Conservation (phyloP, 1,139 yeast species). For the Yamadazyma sp. region DNA sequence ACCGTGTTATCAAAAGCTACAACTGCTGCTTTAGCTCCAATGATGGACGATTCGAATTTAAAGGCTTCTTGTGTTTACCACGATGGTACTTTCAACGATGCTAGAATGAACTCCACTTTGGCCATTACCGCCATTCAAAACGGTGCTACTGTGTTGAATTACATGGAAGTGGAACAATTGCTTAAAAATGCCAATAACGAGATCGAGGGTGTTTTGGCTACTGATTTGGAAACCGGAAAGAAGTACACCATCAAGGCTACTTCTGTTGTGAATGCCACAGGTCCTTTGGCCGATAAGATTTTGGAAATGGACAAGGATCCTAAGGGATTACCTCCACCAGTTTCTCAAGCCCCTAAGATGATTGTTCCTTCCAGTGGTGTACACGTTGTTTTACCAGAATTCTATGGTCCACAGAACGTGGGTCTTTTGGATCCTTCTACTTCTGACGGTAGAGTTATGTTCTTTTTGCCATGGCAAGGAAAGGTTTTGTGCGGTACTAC, state of each 20-base stretch:
- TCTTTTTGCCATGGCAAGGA: slow-evolving; percentile 98
- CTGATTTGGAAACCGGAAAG: slow-evolving; percentile 72
- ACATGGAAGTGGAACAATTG: slow-evolving; percentile 76
- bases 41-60: slow-evolving; percentile 75
- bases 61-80: slow-evolving; percentile 93
- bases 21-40: slow-evolving; percentile 80
- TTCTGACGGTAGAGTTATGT: slow-evolving; percentile 94
- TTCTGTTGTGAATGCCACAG: slow-evolving; percentile 88
- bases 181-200: slow-evolving; percentile 60
- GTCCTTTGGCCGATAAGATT: slow-evolving; percentile 84
- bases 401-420: slow-evolving; percentile 83
- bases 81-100: slow-evolving; percentile 92
- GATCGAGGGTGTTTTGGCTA: slow-evolving; percentile 73
- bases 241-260: slow-evolving; percentile 62
- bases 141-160: slow-evolving; percentile 90
- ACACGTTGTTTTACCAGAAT: slow-evolving; percentile 89
- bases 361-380: slow-evolving; percentile 96
- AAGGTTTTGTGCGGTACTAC: slow-evolving; percentile 96
- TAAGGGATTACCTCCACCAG: slow-evolving; percentile 60
- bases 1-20: slow-evolving; percentile 68
- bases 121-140: slow-evolving; percentile 83
- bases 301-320: slow-evolving; percentile 84
- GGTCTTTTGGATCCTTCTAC: slow-evolving; percentile 92
- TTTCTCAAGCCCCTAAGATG: slow-evolving; percentile 58
- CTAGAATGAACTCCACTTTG: slow-evolving; percentile 84